Conservation (phyloP, 75 land plant species). For the Selaginella tamariscina region DNA sequence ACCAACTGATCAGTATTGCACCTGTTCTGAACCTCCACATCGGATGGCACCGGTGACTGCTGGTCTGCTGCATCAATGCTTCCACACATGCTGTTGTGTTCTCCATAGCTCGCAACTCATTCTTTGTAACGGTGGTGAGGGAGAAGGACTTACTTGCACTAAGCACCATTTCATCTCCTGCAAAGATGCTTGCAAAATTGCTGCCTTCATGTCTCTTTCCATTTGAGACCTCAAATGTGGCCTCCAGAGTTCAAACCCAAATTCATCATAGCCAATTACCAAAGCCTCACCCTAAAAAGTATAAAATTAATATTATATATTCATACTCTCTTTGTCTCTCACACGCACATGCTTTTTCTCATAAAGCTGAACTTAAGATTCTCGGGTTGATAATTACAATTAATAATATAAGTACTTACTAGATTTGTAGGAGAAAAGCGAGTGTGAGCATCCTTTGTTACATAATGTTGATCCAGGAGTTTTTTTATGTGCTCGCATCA, state of each 20-base stretch:
- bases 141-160: conserved; percentile 44
- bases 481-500: conserved; percentile 99
- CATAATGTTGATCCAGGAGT: conserved; percentile 85
- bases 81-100: no score
- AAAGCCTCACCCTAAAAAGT: no score
- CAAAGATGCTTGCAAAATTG: conserved; percentile 56
- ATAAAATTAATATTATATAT: no score
- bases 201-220: conserved; percentile 93
- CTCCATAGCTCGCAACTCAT: no score
- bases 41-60: conserved; percentile 60
- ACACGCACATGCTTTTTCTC: no score
- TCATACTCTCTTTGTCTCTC: no score
- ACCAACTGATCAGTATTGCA: no score
- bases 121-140: no score
- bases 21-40: no score
- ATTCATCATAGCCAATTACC: no score
- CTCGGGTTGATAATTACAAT: background rate
- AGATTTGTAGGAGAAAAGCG: conserved; percentile 88
- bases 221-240: conserved; percentile 79
- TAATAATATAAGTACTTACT: conserved; percentile 30
- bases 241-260: conserved; percentile 96
- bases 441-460: conserved; percentile 73
- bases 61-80: conserved; percentile 47
- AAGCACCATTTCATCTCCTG: conserved; percentile 91
- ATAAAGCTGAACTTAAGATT: background rate